Base-by-base conservation (phyloP, 1,139 yeast species). In the Pichia inconspicua region DNA sequence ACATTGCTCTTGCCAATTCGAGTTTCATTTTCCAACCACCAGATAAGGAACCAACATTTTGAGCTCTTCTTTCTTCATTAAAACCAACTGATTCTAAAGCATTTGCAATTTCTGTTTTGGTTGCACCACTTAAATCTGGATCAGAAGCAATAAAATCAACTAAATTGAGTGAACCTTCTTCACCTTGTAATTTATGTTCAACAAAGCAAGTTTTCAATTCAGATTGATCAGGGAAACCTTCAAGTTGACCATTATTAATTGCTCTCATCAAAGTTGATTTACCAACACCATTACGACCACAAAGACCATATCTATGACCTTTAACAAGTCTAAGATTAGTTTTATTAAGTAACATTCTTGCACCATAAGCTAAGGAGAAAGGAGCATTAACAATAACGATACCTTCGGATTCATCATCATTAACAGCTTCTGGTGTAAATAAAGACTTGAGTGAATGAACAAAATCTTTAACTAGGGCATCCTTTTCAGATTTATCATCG, bases 11-110 rank as follows among this genome's bases (percentile, higher is more conserved):
- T 19, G 98, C 98, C 63, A 92, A 76, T 69, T 90, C 98, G 57
- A 92, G 78, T 73, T 92, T 92, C 98, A 92, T 92, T 71, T 92
- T 92, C 97, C 97, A 89, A 66, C 98, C 98, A 69, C 98, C 98
- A 50, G 97, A 88, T 55, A 92, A 74, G 2, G 97, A 86, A 41
- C 97, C 96, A 53, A 92, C 97, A 47, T 87, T 78, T 70, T 90
- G 97, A 34, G 77, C 74, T 62, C 95, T 78, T 73, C 97, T 80
- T 64, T 84, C 94, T 46, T 84, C 92, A 55, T 94, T 83, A 68
- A 92, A 92, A 3, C 97, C 98, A 65, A 92, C 97, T 48, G 79
- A 80, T 45, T 71, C 78, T 55, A 92, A 75, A 30, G 96, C 97
- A 2, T 65, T 66, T 27, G 92, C 69, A 63, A 92, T 88, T 47